Evolutionary conservation across 495 filamentous ascomycete genomes (phyloP), one percentile per base, ranked within the genome.

Genomic region (Hyaloscypha variabilis): DNA sequence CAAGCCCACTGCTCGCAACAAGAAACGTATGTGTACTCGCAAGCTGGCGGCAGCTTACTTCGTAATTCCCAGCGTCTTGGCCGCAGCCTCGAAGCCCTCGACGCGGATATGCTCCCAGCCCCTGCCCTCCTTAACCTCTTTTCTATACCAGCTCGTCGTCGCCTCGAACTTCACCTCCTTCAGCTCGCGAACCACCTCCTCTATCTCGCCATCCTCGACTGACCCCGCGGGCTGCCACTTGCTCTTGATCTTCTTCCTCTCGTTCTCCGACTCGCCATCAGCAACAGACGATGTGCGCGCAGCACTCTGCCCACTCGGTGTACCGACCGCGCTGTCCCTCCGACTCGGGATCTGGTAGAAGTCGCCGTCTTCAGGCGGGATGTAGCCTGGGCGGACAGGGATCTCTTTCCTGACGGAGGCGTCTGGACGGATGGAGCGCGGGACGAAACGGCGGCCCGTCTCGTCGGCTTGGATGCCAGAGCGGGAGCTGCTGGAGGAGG

Each of bases 31-130:
- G 31, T 13, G 31, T 5, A 19, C 17, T 46, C 11, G 39, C 39
- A 46, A 46, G 39, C 39, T 46, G 13, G 13, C 39, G 39, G 1
- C 17, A 14, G 17, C 39, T 19, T 17, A 46, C 39, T 46, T 46
- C 39, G 11, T 17, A 14, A 46, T 17, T 17, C 39, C 39, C 39
- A 59, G 30, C 23, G 8, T 24, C 30, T 14, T 23, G 2, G 1
- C 14, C n/a, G 30, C 60, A 1, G 28, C 29, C 17, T 62, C 60
- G 2, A 8, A 34, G 2, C 13, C 23, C 3, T 28, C 62, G 23
- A 71, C 59, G 19, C 26, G 57, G 19, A 71, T 58, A 60, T 71
- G 69, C 26, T 67, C 62, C 65, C 65, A 71, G 0, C 50, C 65
- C 14, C 58, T 49, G 6, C 69, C 69, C 49, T 64, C 30, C 23